These are phyloP conservation scores for Carex pumila DNA, from an alignment of 176 grass and related monocot genomes.

Conservation along the genomic window DNA sequence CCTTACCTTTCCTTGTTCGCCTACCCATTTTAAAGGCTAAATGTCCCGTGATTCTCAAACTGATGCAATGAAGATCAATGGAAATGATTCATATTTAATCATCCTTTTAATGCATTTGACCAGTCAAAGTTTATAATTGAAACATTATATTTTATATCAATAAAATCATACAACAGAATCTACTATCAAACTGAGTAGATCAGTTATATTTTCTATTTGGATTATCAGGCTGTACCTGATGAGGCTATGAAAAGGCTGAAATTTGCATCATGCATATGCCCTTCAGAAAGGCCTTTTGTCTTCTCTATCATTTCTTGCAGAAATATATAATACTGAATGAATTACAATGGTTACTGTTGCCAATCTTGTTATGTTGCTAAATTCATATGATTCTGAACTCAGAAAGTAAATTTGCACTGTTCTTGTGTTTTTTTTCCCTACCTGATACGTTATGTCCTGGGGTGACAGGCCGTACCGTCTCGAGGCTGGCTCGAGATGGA, in stretches of 20 bases:
- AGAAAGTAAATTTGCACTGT: background rate
- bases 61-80: too few species aligned
- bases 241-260: constrained; percentile 55
- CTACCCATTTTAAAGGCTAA: too few species aligned
- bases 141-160: too few species aligned
- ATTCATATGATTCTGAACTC: background rate
- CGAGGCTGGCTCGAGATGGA: too few species aligned
- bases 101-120: too few species aligned
- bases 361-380: background rate
- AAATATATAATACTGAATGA: background rate
- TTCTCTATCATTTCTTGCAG: background rate
- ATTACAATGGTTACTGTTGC: background rate
- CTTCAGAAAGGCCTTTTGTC: background rate
- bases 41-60: too few species aligned
- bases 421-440: background rate
- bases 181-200: background rate
- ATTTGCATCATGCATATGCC: constrained; percentile 33
- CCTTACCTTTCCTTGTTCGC: too few species aligned
- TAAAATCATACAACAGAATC: background rate
- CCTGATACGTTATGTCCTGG: constrained; percentile 42
- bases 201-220: background rate
- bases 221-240: constrained; percentile 37
- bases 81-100: too few species aligned
- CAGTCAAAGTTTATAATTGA: too few species aligned
- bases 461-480: too few species aligned